Conservation (phyloP, 495 filamentous ascomycete genomes). For the Aspergillus indologenus region DNA sequence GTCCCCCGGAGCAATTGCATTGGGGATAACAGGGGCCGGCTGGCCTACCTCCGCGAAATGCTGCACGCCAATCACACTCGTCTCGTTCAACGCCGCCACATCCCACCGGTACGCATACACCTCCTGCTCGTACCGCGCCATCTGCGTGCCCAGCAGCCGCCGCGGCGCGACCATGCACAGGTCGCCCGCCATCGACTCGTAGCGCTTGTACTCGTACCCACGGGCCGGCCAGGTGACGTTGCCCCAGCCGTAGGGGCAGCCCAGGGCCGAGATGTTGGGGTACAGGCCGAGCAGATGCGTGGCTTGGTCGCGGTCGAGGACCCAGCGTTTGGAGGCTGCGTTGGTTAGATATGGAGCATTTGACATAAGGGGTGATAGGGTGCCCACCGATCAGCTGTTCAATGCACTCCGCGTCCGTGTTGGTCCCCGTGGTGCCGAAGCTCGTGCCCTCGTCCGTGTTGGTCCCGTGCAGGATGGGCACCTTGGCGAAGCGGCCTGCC, state of each 20-base stretch:
- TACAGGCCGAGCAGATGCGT: conserved; percentile 33
- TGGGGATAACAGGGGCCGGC: too few species aligned
- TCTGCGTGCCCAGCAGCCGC: conserved; percentile 46
- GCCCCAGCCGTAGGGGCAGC: conserved; percentile 50
- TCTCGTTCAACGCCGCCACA: conserved; percentile 30
- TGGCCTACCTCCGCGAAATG: conserved; percentile 37
- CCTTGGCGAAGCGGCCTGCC: conserved; percentile 35
- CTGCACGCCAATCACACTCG: conserved; percentile 31
- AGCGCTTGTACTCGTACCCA: conserved; percentile 52
- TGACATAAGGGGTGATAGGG: neutral
- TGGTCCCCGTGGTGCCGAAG: conserved; percentile 43
- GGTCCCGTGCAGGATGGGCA: conserved; percentile 45
- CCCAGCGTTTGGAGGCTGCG: conserved; percentile 38
- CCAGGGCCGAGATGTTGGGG: conserved; percentile 42
- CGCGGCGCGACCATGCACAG: conserved; percentile 53
- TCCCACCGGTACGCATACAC: conserved; percentile 60
- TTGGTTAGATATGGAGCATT: neutral
- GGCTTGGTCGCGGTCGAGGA: conserved; percentile 28
- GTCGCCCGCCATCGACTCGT: conserved; percentile 53
- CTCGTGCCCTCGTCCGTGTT: conserved; percentile 51
- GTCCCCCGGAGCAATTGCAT: too few species aligned
- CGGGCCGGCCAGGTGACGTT: conserved; percentile 38
- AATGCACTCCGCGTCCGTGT: conserved; percentile 45
- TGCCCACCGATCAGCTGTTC: conserved; percentile 37
- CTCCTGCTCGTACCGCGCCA: conserved; percentile 35